These are phyloP conservation scores for Ogataea corticis DNA, from an alignment of 805 yeast species.

Conservation along the genomic window DNA sequence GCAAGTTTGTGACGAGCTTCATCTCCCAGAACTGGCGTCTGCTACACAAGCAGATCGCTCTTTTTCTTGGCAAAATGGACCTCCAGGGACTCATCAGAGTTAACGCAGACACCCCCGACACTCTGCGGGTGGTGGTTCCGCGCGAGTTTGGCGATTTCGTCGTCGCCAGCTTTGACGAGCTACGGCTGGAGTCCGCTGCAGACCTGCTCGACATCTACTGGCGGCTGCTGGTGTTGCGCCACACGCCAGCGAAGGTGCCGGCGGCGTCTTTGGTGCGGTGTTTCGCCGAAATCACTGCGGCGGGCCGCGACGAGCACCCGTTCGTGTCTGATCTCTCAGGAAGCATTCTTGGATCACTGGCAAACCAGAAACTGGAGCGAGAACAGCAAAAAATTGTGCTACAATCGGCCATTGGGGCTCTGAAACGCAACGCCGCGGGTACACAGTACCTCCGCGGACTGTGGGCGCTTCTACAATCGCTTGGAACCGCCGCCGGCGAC, in stretches of 20 bases:
- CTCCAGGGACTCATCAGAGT: conserved; percentile 23
- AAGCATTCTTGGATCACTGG: conserved; percentile 36
- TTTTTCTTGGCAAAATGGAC: conserved; percentile 42
- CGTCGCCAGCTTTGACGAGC: conserved; percentile 25
- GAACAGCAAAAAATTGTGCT: conserved; percentile 20
- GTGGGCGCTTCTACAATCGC: conserved; percentile 24
- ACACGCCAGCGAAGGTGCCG: conserved; percentile 34
- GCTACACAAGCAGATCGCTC: conserved; percentile 38
- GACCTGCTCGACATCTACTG: conserved; percentile 45
- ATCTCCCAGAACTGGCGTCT: conserved; percentile 44
- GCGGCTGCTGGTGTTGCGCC: conserved; percentile 47
- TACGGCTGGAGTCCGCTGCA: conserved; percentile 7
- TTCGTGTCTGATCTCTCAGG: conserved; percentile 47
- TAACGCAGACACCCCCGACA: conserved; percentile 6
- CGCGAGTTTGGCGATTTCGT: conserved; percentile 34
- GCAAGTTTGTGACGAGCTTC: conserved; percentile 48
- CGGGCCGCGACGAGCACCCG: conserved; percentile 8
- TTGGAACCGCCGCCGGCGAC: neutral
- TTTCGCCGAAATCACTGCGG: conserved; percentile 12
- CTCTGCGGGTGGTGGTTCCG: conserved; percentile 31
- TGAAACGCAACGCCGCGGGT: conserved; percentile 36
- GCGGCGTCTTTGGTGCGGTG: conserved; percentile 25
- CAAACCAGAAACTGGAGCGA: conserved; percentile 26
- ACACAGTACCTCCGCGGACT: conserved; percentile 40
- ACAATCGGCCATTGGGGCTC: conserved; percentile 20